Conservation (phyloP, 129 eudicot genomes). For the Tagetes erecta region DNA sequence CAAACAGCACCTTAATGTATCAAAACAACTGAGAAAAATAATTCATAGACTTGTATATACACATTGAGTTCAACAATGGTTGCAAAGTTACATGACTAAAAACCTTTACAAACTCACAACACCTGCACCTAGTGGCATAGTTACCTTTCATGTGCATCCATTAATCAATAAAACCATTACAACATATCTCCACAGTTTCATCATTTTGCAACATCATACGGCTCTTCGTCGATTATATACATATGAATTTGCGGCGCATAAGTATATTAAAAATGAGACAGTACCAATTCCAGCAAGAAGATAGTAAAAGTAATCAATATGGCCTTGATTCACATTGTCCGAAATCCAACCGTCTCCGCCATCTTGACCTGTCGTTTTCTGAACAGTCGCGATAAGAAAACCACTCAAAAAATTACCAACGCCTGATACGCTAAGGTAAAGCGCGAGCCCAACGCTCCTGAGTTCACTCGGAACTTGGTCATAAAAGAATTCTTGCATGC, state of each 20-base stretch:
- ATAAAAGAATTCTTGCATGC: slow-evolving; percentile 71
- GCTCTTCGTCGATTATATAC: slow-evolving; percentile 31
- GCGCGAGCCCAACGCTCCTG: slow-evolving; percentile 54
- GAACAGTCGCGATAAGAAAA: slow-evolving; percentile 45
- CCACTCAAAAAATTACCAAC: slow-evolving; percentile 63
- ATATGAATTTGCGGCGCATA: slow-evolving; percentile 48
- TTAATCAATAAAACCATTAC: not conserved
- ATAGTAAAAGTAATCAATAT: slow-evolving; percentile 69
- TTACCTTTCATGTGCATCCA: not conserved
- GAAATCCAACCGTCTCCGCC: slow-evolving; percentile 58
- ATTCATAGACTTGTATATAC: not conserved
- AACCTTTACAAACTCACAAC: not conserved
- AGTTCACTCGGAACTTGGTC: slow-evolving; percentile 57
- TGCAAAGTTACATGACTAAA: not conserved
- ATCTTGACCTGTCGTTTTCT: slow-evolving; percentile 34
- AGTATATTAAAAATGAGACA: slow-evolving; percentile 33
- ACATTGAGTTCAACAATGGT: not conserved
- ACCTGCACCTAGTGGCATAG: not conserved
- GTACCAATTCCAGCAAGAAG: slow-evolving; percentile 54
- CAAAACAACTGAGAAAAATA: too few relatives aligned
- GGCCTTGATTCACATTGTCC: slow-evolving; percentile 53
- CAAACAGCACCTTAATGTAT: too few relatives aligned
- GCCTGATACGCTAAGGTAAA: slow-evolving; percentile 54
- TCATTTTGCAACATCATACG: not conserved
- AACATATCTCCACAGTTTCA: slow-evolving; percentile 2